Conservation (phyloP, 2,329 filamentous ascomycete species). For the Penicillium thymicola region DNA sequence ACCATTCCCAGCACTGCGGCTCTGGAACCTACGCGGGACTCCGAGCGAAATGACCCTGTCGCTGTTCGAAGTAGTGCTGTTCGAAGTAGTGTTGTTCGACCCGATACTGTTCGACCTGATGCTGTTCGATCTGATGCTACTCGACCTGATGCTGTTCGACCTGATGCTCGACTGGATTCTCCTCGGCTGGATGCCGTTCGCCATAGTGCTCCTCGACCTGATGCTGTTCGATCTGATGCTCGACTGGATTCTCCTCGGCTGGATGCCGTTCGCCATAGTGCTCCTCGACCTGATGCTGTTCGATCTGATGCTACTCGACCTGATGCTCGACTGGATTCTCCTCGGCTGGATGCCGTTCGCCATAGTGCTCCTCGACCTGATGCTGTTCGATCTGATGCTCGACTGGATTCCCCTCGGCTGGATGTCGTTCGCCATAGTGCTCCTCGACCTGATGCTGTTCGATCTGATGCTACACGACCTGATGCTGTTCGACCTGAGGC, state of each 20-base stretch:
- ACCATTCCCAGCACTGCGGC: slow-evolving; percentile 12
- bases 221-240: slow-evolving; percentile 16
- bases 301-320: not conserved
- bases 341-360: not conserved
- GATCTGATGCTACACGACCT: slow-evolving; percentile 14
- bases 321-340: slow-evolving; percentile 22
- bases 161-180: slow-evolving; percentile 15
- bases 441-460: slow-evolving; percentile 23
- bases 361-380: slow-evolving; percentile 16
- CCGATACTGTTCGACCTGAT: slow-evolving; percentile 16
- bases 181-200: too few relatives aligned
- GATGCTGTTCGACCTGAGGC: slow-evolving; percentile 13
- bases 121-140: not conserved
- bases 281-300: not conserved
- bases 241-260: slow-evolving; percentile 11
- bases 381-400: slow-evolving; percentile 4
- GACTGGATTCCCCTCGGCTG: slow-evolving; percentile 17
- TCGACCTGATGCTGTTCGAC: slow-evolving; percentile 13
- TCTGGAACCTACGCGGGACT: slow-evolving; percentile 33
- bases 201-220: slow-evolving; percentile 14
- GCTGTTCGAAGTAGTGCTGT: slow-evolving; percentile 23
- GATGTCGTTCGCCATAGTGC: slow-evolving; percentile 16
- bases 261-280: too few relatives aligned
- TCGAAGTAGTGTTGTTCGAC: slow-evolving; percentile 13
- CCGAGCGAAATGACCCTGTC: slow-evolving; percentile 6